Evolutionary conservation across 768 basidiomycete species (phyloP), one percentile per base, ranked within the genome.

Genomic region (Hygrocybe punicea): DNA sequence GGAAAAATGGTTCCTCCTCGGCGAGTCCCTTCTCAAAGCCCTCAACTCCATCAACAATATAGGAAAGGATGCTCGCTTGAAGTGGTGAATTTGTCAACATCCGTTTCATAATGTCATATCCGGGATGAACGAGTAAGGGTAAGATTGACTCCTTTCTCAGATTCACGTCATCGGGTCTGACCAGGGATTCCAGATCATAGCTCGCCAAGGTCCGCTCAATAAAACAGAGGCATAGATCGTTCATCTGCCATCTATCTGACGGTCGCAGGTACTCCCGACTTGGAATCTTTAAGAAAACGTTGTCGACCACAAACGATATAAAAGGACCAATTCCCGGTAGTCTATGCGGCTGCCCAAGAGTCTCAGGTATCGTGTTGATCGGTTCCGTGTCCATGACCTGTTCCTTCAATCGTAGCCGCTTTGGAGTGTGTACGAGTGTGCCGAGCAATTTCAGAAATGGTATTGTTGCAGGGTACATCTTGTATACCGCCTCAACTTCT

Each of bases 401-500:
- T 57, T 83, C 85, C 55, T 81, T 80, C 36, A 86, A 67, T 0
- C 86, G 78, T 14, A 88, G 71, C 45, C 86, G 81, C 69, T 91
- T 91, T 1, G 89, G 84, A 0, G 89, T 88, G 65, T 93, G 92
- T 24, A 98, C 78, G 57, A 98, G 81, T 0, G 91, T 86, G 63
- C 81, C 81, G 58, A 98, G 82, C 45, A 98, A 81, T 56, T 82
- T 81, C 51, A 98, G 73, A 75, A 98, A 96, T 0, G 95, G 87
- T 19, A 91, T 86, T 0, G 95, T 96, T 7, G 91, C 82, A 0
- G 95, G 93, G 70, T 96, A 98, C 55, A 87, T 65, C 69, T 82
- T 82, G 66, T 87, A 83, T 4, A 80, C 78, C 13, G 89, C 76
- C 71, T 98, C 96, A 52, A 94, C 84, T 62, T 93, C 87, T 62